Evolutionary conservation across 768 basidiomycete genomes (phyloP).

Genomic region (Pisolithus albus): DNA sequence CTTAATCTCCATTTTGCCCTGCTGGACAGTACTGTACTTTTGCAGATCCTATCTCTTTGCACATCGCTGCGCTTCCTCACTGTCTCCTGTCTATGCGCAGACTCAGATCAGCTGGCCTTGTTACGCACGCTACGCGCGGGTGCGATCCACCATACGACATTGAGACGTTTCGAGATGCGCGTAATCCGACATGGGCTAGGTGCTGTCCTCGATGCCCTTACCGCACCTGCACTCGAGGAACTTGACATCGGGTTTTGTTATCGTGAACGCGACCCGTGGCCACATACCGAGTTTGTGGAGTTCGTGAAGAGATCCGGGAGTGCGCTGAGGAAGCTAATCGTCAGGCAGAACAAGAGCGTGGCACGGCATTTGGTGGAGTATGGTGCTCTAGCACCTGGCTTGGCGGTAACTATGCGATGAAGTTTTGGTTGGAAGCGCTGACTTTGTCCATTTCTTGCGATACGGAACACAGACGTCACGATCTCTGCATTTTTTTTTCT

Average conservation of each 20-base stretch:
- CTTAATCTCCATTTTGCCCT: constrained; percentile 23
- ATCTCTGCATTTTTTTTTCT: not conserved
- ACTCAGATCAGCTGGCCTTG: constrained; percentile 8
- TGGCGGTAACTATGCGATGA: not conserved
- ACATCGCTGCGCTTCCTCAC: constrained; percentile 13
- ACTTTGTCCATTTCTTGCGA: too few species aligned
- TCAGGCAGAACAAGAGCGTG: constrained; percentile 18
- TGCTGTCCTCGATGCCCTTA: constrained; percentile 13
- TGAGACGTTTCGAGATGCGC: constrained; percentile 25
- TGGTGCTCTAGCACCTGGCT: not conserved
- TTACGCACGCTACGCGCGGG: constrained; percentile 8
- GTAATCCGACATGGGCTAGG: constrained; percentile 21
- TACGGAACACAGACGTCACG: not conserved
- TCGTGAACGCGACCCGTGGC: constrained; percentile 24
- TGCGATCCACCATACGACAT: constrained; percentile 10
- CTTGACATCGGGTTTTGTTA: constrained; percentile 27
- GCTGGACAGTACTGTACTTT: constrained; percentile 16
- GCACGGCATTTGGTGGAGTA: not conserved
- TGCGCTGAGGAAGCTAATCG: constrained; percentile 15
- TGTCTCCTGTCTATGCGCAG: constrained; percentile 19
- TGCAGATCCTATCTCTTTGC: constrained; percentile 20
- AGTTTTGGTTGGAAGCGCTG: not conserved
- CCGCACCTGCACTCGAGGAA: constrained; percentile 24
- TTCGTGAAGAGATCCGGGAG: constrained; percentile 22
- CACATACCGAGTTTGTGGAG: constrained; percentile 18